These are phyloP conservation scores for Auxenochlorella protothecoides DNA, from an alignment of 139 green algal species.

Conservation along the genomic window DNA sequence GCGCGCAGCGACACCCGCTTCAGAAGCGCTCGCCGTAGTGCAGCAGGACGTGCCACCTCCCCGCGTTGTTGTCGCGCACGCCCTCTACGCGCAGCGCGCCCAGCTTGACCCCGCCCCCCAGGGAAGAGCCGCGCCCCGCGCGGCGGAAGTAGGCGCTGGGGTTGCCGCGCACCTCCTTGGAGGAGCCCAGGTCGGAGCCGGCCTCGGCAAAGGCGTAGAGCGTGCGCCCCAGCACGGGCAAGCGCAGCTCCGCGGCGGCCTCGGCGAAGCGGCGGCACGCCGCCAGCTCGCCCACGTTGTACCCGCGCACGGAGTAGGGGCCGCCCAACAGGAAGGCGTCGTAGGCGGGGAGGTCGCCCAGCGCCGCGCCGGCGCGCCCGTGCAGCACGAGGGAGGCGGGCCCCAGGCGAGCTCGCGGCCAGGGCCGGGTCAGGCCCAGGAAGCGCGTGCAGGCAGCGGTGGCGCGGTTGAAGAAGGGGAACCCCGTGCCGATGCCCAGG, in stretches of 20 bases:
- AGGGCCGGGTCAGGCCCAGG: conserved; percentile 35
- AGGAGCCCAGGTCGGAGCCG: conserved; percentile 74
- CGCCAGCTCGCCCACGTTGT: conserved; percentile 87
- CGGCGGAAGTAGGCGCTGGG: conserved; percentile 89
- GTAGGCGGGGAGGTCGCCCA: conserved; percentile 88
- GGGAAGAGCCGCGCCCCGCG: conserved; percentile 58
- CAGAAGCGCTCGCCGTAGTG: conserved; percentile 91
- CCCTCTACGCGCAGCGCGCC: conserved; percentile 73
- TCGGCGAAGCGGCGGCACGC: conserved; percentile 68
- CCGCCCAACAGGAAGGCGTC: conserved; percentile 90
- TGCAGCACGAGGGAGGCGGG: conserved; percentile 75
- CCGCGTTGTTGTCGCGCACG: conserved; percentile 70
- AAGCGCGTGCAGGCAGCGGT: conserved; percentile 53
- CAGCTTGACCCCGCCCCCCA: conserved; percentile 77
- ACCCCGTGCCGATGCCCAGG: conserved; percentile 47
- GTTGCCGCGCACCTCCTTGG: conserved; percentile 58
- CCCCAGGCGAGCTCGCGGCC: conserved; percentile 11
- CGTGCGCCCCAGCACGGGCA: conserved; percentile 57
- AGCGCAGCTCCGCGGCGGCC: conserved; percentile 64
- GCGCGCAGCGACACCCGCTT: background rate
- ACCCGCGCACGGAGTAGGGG: conserved; percentile 83
- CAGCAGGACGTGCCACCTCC: conserved; percentile 60
- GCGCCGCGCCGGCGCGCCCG: conserved; percentile 39
- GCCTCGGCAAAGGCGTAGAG: conserved; percentile 82
- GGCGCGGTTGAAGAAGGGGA: conserved; percentile 67